phyloP scores from a whole-genome alignment of 257 asterid species.

The Solanum arcanum region DNA sequence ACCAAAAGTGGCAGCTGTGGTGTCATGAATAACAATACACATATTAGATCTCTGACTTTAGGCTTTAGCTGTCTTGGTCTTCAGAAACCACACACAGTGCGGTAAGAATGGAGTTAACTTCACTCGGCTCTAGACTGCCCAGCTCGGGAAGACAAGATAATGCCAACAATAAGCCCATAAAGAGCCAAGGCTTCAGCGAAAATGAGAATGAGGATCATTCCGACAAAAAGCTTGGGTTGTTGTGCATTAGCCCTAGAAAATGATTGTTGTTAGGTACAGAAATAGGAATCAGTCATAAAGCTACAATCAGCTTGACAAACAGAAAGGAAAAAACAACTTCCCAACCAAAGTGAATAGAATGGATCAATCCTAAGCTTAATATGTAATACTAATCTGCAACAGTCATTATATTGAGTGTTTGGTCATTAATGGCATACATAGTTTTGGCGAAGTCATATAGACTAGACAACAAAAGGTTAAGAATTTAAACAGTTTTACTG shows the following conservation, averaged over 20 bases:
- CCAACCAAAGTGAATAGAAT: neutral
- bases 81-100: neutral
- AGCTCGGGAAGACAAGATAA: slow-evolving; percentile 63
- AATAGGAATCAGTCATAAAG: neutral
- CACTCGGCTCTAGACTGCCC: slow-evolving; percentile 73
- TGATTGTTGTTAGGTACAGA: neutral
- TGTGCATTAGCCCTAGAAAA: slow-evolving; percentile 62
- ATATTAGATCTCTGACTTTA: neutral
- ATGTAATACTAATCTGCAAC: neutral
- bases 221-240: slow-evolving; percentile 68
- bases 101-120: neutral
- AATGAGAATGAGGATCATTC: slow-evolving; percentile 71
- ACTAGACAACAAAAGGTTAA: neutral
- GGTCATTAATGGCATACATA: neutral
- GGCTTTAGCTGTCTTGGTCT: neutral
- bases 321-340: neutral
- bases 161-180: slow-evolving; percentile 65
- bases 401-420: neutral
- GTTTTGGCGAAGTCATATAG: neutral
- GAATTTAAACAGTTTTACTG: neutral
- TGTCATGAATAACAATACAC: neutral
- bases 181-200: slow-evolving; percentile 72
- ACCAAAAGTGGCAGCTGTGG: neutral
- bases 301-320: neutral
- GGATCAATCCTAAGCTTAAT: neutral